Conservation (phyloP, 352 stramenopile species). For the Aphanomyces astaci region DNA sequence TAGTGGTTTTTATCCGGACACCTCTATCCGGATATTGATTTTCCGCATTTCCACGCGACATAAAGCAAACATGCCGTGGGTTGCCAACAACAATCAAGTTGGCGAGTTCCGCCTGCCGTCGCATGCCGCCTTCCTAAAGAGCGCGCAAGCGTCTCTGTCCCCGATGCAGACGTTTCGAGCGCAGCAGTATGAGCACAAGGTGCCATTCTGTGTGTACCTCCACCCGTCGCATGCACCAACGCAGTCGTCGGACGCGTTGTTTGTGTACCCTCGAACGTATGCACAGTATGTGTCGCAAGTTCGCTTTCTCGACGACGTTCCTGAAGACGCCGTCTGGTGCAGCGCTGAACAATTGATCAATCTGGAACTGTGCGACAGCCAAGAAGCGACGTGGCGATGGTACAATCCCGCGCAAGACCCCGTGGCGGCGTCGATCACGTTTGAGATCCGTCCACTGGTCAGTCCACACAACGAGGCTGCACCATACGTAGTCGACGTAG, state of each 20-base stretch:
- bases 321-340: constrained; percentile 49
- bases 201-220: constrained; percentile 18
- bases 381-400: constrained; percentile 65
- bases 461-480: constrained; percentile 15
- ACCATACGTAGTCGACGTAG: not conserved
- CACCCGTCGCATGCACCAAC: constrained; percentile 28
- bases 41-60: not conserved
- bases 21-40: not conserved
- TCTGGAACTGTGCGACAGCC: constrained; percentile 64
- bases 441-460: constrained; percentile 63
- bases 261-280: constrained; percentile 56
- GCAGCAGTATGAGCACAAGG: constrained; percentile 52
- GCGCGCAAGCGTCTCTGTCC: not conserved
- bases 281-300: constrained; percentile 69
- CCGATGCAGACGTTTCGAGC: constrained; percentile 33
- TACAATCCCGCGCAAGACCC: constrained; percentile 36
- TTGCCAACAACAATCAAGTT: constrained; percentile 78
- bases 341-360: constrained; percentile 65
- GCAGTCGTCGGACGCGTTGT: constrained; percentile 26
- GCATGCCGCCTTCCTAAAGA: constrained; percentile 22
- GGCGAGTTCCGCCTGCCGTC: constrained; percentile 68
- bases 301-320: constrained; percentile 32
- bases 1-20: not conserved
- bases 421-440: constrained; percentile 28
- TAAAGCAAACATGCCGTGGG: constrained; percentile 55